Conservation (phyloP, 192 early-diverging fungal genomes). For the Linnemannia schmuckeri region DNA sequence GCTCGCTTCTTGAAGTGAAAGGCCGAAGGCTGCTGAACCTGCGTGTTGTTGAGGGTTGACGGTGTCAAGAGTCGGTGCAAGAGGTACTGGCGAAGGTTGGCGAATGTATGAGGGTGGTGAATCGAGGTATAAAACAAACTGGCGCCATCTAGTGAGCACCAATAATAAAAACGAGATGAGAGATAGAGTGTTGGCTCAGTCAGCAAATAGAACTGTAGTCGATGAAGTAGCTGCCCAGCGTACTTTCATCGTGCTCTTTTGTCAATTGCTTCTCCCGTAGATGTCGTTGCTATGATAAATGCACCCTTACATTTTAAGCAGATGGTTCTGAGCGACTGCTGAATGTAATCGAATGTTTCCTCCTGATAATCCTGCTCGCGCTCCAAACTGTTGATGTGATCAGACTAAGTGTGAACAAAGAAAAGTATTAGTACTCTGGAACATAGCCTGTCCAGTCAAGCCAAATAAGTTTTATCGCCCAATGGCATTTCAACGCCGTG, state of each 20-base stretch:
- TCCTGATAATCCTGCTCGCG: constrained; percentile 88
- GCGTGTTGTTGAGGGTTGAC: constrained; percentile 33
- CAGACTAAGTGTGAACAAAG: constrained; percentile 61
- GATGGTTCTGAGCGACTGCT: constrained; percentile 90
- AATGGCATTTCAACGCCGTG: neutral
- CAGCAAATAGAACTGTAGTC: neutral
- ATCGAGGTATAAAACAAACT: constrained; percentile 92
- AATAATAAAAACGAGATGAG: neutral
- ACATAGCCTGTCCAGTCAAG: neutral
- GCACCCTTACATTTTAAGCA: constrained; percentile 85
- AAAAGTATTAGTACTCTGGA: neutral
- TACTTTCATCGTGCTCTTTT: neutral
- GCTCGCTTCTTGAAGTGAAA: constrained; percentile 78
- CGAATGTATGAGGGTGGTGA: constrained; percentile 81
- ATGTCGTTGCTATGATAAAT: neutral
- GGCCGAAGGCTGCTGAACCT: constrained; percentile 33
- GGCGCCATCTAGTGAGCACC: constrained; percentile 78
- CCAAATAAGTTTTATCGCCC: neutral
- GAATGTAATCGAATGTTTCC: constrained; percentile 96
- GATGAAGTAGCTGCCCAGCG: neutral
- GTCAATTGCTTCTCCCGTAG: neutral
- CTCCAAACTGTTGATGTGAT: constrained; percentile 80
- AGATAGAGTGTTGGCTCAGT: neutral
- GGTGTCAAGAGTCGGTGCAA: constrained; percentile 77
- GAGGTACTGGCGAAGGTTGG: constrained; percentile 83